Conservation (phyloP, 805 yeast genomes). For the Saturnispora dispora region DNA sequence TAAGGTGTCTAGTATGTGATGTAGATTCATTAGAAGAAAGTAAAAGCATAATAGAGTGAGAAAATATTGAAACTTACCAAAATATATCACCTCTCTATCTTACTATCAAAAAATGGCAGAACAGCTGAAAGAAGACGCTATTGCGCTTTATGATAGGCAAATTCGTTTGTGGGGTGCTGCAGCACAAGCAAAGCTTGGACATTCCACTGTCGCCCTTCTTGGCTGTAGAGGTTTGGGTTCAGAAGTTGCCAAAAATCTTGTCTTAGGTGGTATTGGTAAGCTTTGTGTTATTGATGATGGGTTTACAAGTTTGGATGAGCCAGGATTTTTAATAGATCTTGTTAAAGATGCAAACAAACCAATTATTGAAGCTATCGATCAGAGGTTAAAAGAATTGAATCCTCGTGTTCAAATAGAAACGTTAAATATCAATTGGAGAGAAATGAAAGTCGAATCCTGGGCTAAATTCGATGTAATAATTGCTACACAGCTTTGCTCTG, state of each 20-base stretch:
- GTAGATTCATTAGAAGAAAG: conserved; percentile 49
- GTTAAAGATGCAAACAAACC: conserved; percentile 44
- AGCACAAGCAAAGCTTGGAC: conserved; percentile 71
- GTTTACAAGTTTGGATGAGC: conserved; percentile 32
- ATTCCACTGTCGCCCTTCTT: conserved; percentile 60
- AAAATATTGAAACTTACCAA: neutral
- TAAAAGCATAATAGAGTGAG: neutral
- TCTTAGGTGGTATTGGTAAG: conserved; percentile 80
- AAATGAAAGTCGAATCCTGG: conserved; percentile 32
- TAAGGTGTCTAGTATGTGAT: conserved; percentile 67
- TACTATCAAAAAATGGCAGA: neutral
- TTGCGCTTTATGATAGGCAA: conserved; percentile 90
- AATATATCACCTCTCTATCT: neutral
- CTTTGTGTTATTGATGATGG: conserved; percentile 60
- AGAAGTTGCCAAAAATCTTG: conserved; percentile 76
- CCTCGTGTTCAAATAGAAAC: conserved; percentile 54
- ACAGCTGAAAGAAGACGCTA: conserved; percentile 46
- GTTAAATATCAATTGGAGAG: conserved; percentile 11
- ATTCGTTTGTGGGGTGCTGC: conserved; percentile 94
- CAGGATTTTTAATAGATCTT: conserved; percentile 67
- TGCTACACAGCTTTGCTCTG: conserved; percentile 52
- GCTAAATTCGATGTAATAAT: conserved; percentile 59
- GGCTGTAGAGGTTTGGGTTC: conserved; percentile 71
- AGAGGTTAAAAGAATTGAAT: conserved; percentile 63
- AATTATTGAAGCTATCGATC: conserved; percentile 46